These are phyloP conservation scores for Boletus reticuloceps DNA, from an alignment of 768 basidiomycete species.

Conservation along the genomic window DNA sequence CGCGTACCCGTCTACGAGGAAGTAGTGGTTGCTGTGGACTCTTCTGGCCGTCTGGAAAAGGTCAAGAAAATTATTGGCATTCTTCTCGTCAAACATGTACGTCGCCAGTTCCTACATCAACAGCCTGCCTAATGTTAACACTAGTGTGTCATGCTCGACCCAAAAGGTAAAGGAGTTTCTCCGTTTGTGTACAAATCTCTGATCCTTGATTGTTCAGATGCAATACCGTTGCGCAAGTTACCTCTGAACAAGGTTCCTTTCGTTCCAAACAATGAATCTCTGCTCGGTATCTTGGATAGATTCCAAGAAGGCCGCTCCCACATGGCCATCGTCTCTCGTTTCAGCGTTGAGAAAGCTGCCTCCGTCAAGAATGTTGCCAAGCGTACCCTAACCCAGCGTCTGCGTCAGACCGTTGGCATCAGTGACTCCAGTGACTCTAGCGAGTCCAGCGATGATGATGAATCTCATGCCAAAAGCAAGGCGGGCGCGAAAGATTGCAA, in stretches of 20 bases:
- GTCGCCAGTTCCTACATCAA: background rate
- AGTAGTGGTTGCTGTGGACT: constrained; percentile 53
- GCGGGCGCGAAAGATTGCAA: constrained; percentile 14
- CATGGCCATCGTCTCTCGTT: constrained; percentile 86
- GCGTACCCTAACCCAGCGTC: constrained; percentile 72
- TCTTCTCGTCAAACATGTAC: constrained; percentile 76
- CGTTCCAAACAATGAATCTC: constrained; percentile 81
- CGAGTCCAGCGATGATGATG: constrained; percentile 44
- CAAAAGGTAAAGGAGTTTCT: constrained; percentile 51
- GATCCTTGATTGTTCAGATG: constrained; percentile 46
- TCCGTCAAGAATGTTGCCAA: constrained; percentile 84
- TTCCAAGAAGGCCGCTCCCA: constrained; percentile 91
- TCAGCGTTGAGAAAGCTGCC: constrained; percentile 70
- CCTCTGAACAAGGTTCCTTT: constrained; percentile 85
- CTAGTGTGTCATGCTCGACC: constrained; percentile 78
- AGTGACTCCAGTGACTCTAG: constrained; percentile 58
- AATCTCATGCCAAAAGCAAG: constrained; percentile 23
- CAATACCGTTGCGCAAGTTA: constrained; percentile 76
- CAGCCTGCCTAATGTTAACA: background rate
- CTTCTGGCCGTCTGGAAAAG: constrained; percentile 41
- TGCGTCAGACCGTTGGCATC: constrained; percentile 73
- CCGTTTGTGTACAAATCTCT: background rate
- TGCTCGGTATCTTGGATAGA: constrained; percentile 80
- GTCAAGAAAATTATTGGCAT: constrained; percentile 86
- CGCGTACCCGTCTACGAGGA: constrained; percentile 83